These are phyloP conservation scores for Hortaea sp. DNA, from an alignment of 2,329 filamentous ascomycete species.

Conservation along the genomic window DNA sequence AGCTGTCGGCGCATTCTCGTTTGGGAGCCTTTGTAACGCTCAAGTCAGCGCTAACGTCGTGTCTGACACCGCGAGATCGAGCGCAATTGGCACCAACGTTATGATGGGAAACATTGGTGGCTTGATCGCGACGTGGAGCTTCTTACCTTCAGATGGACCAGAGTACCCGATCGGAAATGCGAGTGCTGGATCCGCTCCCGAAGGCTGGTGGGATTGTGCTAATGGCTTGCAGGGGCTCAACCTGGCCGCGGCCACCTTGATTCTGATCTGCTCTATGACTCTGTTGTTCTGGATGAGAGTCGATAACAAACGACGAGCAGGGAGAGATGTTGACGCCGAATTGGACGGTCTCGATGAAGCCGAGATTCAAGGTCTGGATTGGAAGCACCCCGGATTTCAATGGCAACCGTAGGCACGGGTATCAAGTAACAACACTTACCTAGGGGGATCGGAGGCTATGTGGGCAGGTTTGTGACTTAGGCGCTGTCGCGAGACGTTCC, in stretches of 20 bases:
- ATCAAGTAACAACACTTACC: too few species aligned
- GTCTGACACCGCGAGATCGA: constrained; percentile 57
- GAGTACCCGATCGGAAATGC: constrained; percentile 62
- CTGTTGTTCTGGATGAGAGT: constrained; percentile 51
- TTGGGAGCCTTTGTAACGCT: constrained; percentile 56
- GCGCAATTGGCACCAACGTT: constrained; percentile 56
- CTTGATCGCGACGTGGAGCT: constrained; percentile 20
- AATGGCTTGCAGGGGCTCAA: too few species aligned
- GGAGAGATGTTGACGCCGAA: constrained; percentile 45
- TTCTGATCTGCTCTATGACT: constrained; percentile 41
- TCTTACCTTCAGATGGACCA: constrained; percentile 50
- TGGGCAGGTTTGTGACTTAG: too few species aligned
- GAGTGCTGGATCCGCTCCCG: too few species aligned
- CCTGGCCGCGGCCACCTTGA: constrained; percentile 46
- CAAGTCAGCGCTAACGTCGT: constrained; percentile 61
- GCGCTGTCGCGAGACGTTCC: too few species aligned
- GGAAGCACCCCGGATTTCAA: constrained; percentile 55
- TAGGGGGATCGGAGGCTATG: too few species aligned
- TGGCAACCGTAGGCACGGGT: constrained; percentile 52
- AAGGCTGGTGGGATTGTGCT: too few species aligned
- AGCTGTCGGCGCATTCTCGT: constrained; percentile 52
- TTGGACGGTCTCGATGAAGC: constrained; percentile 43
- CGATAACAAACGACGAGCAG: constrained; percentile 51
- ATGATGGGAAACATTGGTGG: constrained; percentile 66
- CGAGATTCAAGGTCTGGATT: constrained; percentile 53